Percentiles rank a stretch among this genome's conserved stretches.
Conservation (phyloP, 495 filamentous ascomycete genomes). For the Hyaloscypha bicolor region DNA sequence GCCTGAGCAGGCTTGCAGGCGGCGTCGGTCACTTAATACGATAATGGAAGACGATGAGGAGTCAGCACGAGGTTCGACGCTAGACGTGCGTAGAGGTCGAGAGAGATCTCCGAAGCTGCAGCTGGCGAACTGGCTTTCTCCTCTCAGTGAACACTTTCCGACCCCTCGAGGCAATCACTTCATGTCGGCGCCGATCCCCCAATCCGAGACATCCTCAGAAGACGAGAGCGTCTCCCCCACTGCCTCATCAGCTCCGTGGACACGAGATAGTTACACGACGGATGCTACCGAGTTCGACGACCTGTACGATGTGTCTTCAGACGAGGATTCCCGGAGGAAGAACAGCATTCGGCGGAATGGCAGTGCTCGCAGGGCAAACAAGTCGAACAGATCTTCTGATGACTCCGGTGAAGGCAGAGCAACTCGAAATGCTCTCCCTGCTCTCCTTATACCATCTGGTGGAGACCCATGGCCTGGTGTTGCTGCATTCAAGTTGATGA, state of each 20-base stretch:
- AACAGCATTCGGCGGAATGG: slow-evolving; percentile 36
- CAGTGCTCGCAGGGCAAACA: slow-evolving; percentile 40
- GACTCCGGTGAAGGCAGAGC: slow-evolving; percentile 19
- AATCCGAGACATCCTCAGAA: slow-evolving; percentile 46
- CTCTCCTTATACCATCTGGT: slow-evolving; percentile 67
- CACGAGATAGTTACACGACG: slow-evolving; percentile 53
- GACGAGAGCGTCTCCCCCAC: slow-evolving; percentile 52
- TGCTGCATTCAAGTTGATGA: slow-evolving; percentile 54
- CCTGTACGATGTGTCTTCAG: slow-evolving; percentile 79
- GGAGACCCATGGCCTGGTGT: slow-evolving; percentile 43
- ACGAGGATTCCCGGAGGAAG: slow-evolving; percentile 54
- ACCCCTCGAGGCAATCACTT: slow-evolving; percentile 60
- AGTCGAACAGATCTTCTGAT: slow-evolving; percentile 33
- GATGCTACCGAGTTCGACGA: slow-evolving; percentile 76
- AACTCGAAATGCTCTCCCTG: slow-evolving; percentile 57
- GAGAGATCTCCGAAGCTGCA: slow-evolving; percentile 16
- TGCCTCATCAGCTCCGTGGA: slow-evolving; percentile 54
- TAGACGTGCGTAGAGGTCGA: slow-evolving; percentile 33
- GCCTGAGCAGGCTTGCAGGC: slow-evolving; percentile 72
- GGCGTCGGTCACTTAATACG: slow-evolving; percentile 75
- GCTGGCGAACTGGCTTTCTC: slow-evolving; percentile 49
- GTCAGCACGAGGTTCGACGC: slow-evolving; percentile 40
- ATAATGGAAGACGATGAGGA: slow-evolving; percentile 73
- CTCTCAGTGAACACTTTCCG: slow-evolving; percentile 62
- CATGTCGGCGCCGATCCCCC: slow-evolving; percentile 55